Conservation (phyloP, 2,329 filamentous ascomycete species). For the Leptosphaerulina australis region DNA sequence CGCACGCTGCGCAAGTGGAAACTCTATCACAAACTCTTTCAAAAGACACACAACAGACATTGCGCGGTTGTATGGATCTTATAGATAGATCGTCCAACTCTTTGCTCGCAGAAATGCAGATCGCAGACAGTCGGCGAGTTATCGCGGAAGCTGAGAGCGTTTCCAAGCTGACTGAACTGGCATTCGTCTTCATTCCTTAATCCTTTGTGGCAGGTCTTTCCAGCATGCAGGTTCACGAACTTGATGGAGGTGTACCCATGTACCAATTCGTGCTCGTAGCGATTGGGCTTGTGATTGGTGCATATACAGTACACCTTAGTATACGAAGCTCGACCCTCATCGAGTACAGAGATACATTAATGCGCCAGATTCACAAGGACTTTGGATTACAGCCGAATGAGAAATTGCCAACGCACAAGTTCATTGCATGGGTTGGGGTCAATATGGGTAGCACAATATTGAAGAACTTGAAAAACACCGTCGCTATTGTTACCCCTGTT, state of each 20-base stretch:
- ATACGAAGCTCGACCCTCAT: not conserved
- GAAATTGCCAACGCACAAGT: not conserved
- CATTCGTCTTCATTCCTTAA: constrained; percentile 43
- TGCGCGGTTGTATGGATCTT: not conserved
- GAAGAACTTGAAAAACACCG: not conserved
- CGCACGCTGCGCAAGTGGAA: not conserved
- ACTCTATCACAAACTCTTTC: not conserved
- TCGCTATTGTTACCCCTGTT: not conserved
- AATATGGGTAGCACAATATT: not conserved
- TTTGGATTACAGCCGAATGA: not conserved
- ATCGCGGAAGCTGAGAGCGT: constrained; percentile 42
- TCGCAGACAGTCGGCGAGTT: constrained; percentile 35
- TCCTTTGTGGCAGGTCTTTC: constrained; percentile 37
- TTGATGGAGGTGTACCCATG: constrained; percentile 22
- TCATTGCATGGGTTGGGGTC: not conserved
- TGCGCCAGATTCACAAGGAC: not conserved
- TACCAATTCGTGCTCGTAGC: constrained; percentile 13
- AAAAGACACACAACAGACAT: not conserved
- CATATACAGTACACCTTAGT: not conserved
- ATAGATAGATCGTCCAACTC: constrained; percentile 36
- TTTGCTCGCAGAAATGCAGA: constrained; percentile 47
- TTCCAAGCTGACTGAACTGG: constrained; percentile 40
- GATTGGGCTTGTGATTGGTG: not conserved
- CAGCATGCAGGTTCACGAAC: constrained; percentile 38
- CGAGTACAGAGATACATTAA: not conserved